A percentile compares a stretch with the other conserved stretches of the same genome.
These are phyloP conservation scores for Xylariaceae sp. DNA, from an alignment of 2,329 filamentous ascomycete species.

Conservation along the genomic window DNA sequence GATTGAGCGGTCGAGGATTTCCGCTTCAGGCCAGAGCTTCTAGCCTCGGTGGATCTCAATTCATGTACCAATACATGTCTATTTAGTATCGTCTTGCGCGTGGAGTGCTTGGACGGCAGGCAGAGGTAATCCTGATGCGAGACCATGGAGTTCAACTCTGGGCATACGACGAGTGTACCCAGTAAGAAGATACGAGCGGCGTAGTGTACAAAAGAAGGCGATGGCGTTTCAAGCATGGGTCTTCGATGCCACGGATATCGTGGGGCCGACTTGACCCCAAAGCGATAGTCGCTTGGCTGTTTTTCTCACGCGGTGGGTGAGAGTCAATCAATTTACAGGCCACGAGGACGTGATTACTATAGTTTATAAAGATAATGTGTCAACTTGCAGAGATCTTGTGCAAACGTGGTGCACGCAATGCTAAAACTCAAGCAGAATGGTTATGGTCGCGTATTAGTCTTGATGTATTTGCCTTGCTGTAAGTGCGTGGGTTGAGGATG, in stretches of 20 bases:
- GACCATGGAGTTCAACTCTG: not conserved
- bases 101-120: not conserved
- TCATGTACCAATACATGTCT: constrained; percentile 28
- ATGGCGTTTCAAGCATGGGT: constrained; percentile 3
- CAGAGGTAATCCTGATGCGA: not conserved
- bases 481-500: no score
- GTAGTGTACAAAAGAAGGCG: constrained; percentile 11
- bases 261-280: constrained; percentile 15
- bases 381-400: no score
- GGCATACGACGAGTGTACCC: not conserved
- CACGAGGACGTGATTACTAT: no score
- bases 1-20: not conserved
- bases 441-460: no score
- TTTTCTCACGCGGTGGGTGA: no score
- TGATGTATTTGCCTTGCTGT: no score
- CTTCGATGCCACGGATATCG: constrained; percentile 6
- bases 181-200: constrained; percentile 2
- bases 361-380: no score
- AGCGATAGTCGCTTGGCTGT: not conserved
- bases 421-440: no score
- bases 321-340: no score
- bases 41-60: constrained; percentile 18
- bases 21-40: not conserved
- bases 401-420: no score
- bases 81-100: constrained; percentile 8